Base-by-base conservation (phyloP, 208 protist species). In the Angomonas desouzai region DNA sequence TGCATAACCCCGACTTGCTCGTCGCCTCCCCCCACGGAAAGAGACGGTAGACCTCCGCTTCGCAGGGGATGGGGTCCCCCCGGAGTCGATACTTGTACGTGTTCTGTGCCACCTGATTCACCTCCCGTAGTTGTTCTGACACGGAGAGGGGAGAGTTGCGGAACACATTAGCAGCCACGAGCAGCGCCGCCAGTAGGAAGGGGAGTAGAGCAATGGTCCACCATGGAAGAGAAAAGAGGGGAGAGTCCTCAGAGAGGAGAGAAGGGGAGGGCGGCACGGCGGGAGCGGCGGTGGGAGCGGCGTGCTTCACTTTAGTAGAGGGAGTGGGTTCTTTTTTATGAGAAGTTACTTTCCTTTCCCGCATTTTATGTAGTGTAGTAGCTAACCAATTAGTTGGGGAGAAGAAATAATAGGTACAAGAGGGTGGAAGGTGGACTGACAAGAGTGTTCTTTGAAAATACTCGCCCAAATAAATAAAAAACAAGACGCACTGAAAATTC, bases 111-210 rank as follows among this genome's bases (percentile, higher is more conserved):
- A 63, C 64, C 25, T 57, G 64, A 40, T 60, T 29, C 67, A 72
- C 40, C n/a, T 79, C 73, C 16, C 66, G 61, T 58, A 68, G 68
- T 64, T 74, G 69, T 33, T 74, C 73, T 18, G 64, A 64, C 7
- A 69, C 18, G 13, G 36, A 40, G 13, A 40, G 36, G 36, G 36
- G 36, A 3, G 71, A 60, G 29, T 74, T 70, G 7, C 66, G 62
- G 36, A n/a, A 30, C 45, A 33, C 28, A 7, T 51, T 62, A 2
- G 30, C 2, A 16, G 48, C 45, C 53, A 3, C 53, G 7, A 40
- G 28, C 28, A 58, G 28, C 53, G 33, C 2, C 28, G 20, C 53
- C 29, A 58, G 11, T n/a, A 58, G 28, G 25, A 58, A 4, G 1
- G 23, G 2, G 3, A 58, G 53, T 1, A 33, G 53, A n/a, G 28